phyloP scores from a whole-genome alignment of 2,329 filamentous ascomycete species.

The Lojkania enalia region DNA sequence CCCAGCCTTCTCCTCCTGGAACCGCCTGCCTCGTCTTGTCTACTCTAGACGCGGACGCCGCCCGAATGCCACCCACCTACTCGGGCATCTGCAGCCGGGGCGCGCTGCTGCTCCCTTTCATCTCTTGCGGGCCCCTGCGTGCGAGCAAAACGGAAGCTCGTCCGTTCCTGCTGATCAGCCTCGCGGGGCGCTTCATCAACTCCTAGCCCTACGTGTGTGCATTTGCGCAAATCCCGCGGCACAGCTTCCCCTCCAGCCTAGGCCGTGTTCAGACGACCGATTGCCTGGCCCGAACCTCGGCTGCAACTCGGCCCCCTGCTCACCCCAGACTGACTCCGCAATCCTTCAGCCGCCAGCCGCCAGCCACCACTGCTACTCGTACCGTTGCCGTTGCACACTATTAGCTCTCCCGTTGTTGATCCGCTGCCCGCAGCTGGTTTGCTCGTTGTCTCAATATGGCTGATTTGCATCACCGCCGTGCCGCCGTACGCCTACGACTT shows the following conservation, averaged over 20 bases:
- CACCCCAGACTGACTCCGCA: not conserved
- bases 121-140: not conserved
- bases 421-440: not conserved
- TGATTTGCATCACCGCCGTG: not conserved
- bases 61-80: no score
- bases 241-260: not conserved
- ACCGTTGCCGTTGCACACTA: not conserved
- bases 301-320: not conserved
- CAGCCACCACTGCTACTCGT: not conserved
- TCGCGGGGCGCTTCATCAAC: not conserved
- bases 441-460: conserved; percentile 5
- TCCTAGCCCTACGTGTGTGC: no score
- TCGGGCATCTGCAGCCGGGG: not conserved
- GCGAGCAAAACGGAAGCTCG: conserved; percentile 11
- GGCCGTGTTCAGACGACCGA: not conserved
- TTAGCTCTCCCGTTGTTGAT: no score
- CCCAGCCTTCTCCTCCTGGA: no score
- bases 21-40: no score
- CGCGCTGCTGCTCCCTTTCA: not conserved
- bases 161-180: conserved; percentile 8
- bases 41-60: no score
- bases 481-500: conserved; percentile 5
- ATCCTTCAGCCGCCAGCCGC: not conserved
- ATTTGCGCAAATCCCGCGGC: not conserved
- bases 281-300: conserved; percentile 1